Evolutionary conservation across 805 yeast genomes (phyloP).

Genomic region (Candida pseudofarinosa): DNA sequence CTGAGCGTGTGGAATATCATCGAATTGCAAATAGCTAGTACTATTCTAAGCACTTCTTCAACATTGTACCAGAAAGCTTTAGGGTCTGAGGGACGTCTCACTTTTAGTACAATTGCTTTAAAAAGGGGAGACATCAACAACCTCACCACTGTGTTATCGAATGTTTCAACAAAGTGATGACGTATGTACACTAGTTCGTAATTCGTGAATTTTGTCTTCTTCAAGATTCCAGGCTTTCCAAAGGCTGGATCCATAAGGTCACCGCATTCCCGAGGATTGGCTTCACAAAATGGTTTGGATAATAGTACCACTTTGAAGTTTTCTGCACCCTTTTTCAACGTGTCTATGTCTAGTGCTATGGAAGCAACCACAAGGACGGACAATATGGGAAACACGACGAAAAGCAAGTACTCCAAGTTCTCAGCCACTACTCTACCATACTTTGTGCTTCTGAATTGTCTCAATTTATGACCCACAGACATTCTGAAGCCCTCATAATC

Average conservation of each 20-base stretch:
- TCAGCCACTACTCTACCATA: constrained; percentile 3
- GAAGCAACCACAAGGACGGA: constrained; percentile 9
- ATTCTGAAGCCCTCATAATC: too few relatives aligned
- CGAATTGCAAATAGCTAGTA: constrained; percentile 15
- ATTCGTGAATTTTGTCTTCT: constrained; percentile 9
- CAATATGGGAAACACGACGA: constrained; percentile 8
- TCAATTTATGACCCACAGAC: not conserved
- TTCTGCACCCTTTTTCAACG: constrained; percentile 9
- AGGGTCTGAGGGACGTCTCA: not conserved
- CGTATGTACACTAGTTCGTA: constrained; percentile 16
- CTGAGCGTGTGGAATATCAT: constrained; percentile 12
- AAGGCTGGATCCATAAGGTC: constrained; percentile 4
- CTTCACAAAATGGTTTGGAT: constrained; percentile 12
- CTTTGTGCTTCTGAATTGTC: not conserved
- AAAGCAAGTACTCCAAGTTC: constrained; percentile 3
- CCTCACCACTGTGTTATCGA: constrained; percentile 5
- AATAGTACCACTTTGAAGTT: constrained; percentile 12
- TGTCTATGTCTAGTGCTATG: constrained; percentile 10
- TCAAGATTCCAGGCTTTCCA: constrained; percentile 5
- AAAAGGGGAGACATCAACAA: not conserved
- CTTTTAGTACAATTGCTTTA: not conserved
- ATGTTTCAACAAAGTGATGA: constrained; percentile 7
- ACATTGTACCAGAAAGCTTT: constrained; percentile 7
- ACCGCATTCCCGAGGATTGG: constrained; percentile 8
- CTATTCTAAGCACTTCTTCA: constrained; percentile 11